phyloP scores from a whole-genome alignment of 169 alveolate species.

The Cryptosporidium muris region DNA sequence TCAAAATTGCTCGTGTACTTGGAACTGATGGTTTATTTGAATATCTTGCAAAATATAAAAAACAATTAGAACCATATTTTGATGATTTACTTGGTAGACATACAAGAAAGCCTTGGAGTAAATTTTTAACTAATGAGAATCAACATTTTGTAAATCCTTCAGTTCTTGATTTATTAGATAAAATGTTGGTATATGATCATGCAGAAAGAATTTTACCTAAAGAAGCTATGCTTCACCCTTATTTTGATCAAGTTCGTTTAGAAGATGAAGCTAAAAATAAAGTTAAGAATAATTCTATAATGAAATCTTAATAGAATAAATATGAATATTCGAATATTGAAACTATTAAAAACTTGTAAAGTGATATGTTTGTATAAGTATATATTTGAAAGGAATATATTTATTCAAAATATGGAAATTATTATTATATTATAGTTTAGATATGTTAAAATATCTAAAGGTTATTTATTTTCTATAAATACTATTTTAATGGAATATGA shows the following conservation, averaged over 20 bases:
- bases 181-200: conserved; percentile 96
- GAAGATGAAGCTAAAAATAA: conserved; percentile 50
- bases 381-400: too few relatives aligned
- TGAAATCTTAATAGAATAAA: too few relatives aligned
- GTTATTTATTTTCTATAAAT: too few relatives aligned
- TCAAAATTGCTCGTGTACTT: conserved; percentile 94
- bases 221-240: conserved; percentile 98
- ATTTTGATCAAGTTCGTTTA: conserved; percentile 85
- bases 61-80: conserved; percentile 87
- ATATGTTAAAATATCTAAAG: too few relatives aligned
- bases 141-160: conserved; percentile 89
- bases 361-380: too few relatives aligned
- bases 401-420: too few relatives aligned
- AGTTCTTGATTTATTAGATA: conserved; percentile 93
- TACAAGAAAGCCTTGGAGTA: conserved; percentile 92
- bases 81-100: conserved; percentile 86
- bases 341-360: too few relatives aligned
- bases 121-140: conserved; percentile 89
- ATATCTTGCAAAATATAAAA: conserved; percentile 88
- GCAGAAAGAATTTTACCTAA: conserved; percentile 95
- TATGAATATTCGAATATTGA: too few relatives aligned
- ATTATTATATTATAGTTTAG: too few relatives aligned
- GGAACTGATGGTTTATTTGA: conserved; percentile 90
- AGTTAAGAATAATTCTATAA: background rate
- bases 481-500: too few relatives aligned